Conservation (phyloP, 768 basidiomycete species). For the Gautieria morchelliformis region DNA sequence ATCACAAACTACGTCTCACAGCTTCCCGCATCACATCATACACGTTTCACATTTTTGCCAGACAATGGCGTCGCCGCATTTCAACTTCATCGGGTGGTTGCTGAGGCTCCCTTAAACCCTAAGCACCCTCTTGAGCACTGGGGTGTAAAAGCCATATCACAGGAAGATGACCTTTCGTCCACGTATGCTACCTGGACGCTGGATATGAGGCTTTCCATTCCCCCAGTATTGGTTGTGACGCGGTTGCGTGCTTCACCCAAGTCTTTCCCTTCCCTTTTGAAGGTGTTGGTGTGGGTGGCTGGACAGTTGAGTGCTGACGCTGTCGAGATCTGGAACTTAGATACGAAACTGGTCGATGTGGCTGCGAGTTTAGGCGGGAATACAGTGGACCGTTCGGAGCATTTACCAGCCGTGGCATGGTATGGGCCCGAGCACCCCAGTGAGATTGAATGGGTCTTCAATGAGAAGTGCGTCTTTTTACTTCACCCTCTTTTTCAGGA, state of each 20-base stretch:
- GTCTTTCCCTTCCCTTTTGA: constrained; percentile 27
- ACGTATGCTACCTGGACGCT: constrained; percentile 38
- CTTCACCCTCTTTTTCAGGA: too few species aligned
- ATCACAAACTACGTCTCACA: not conserved
- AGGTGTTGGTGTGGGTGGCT: constrained; percentile 26
- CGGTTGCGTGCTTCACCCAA: constrained; percentile 26
- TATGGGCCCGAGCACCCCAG: constrained; percentile 30
- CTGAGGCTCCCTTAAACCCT: not conserved
- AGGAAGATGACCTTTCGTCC: constrained; percentile 1
- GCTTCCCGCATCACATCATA: not conserved
- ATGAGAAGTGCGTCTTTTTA: constrained; percentile 32
- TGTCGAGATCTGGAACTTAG: constrained; percentile 42
- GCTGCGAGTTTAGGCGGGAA: constrained; percentile 23
- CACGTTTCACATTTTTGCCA: constrained; percentile 26
- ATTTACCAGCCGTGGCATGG: constrained; percentile 39
- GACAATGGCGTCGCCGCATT: constrained; percentile 38
- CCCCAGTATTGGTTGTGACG: constrained; percentile 33
- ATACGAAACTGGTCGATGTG: constrained; percentile 21
- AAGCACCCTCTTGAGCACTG: not conserved
- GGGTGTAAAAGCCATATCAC: not conserved
- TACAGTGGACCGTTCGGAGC: constrained; percentile 26
- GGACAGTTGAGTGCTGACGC: constrained; percentile 22
- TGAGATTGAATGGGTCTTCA: constrained; percentile 36
- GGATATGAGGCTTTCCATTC: constrained; percentile 23
- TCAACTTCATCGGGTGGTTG: constrained; percentile 9